Percentiles rank a stretch among this genome's conserved stretches.
phyloP scores from a whole-genome alignment of 2,329 filamentous ascomycete species.

The Rutstroemia sydowiana region DNA sequence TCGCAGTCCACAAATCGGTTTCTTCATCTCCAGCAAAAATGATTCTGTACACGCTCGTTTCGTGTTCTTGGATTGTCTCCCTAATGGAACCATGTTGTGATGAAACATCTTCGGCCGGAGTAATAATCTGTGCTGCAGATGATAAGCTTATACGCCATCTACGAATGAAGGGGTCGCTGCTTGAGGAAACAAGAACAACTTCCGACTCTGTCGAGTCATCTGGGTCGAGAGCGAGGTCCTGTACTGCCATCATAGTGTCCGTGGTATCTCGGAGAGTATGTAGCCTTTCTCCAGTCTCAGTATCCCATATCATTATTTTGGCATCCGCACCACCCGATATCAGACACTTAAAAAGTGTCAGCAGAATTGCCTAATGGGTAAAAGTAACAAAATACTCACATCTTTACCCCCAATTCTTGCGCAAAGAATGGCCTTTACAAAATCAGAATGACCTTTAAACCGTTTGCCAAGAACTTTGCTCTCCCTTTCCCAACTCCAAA shows the following conservation, averaged over 20 bases:
- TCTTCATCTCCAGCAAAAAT: constrained; percentile 60
- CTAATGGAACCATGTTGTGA: constrained; percentile 30
- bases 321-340: constrained; percentile 73
- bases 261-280: constrained; percentile 72
- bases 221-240: constrained; percentile 72
- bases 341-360: constrained; percentile 34
- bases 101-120: constrained; percentile 30
- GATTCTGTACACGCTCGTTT: constrained; percentile 82
- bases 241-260: constrained; percentile 66
- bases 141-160: constrained; percentile 59
- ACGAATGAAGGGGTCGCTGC: constrained; percentile 72
- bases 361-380: background rate
- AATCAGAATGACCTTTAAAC: constrained; percentile 77
- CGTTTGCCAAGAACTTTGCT: constrained; percentile 47
- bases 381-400: constrained; percentile 26
- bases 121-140: constrained; percentile 46
- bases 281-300: constrained; percentile 57
- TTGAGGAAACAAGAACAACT: constrained; percentile 66
- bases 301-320: constrained; percentile 79
- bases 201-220: constrained; percentile 42
- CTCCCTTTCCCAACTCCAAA: constrained; percentile 75
- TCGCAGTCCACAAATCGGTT: constrained; percentile 81
- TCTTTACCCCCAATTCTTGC: constrained; percentile 53
- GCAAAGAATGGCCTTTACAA: constrained; percentile 74
- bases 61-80: constrained; percentile 65